phyloP scores from a whole-genome alignment of 768 basidiomycete genomes.

The Psilocybe azurescens region DNA sequence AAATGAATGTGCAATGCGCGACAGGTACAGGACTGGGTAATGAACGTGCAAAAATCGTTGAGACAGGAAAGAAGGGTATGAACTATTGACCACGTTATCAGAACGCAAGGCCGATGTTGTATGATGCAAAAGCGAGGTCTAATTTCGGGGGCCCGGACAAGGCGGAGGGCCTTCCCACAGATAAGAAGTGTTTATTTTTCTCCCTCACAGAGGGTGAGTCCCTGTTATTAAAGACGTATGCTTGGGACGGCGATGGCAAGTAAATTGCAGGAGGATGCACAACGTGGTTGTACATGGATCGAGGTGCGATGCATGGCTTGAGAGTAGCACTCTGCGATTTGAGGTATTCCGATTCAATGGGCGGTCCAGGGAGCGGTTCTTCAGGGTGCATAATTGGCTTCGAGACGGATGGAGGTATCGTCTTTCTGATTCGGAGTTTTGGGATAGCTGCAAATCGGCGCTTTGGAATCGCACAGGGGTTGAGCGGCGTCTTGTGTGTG shows the following conservation, averaged over 20 bases:
- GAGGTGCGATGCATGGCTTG: neutral
- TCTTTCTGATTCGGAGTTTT: slow-evolving; percentile 4
- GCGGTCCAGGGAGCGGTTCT: slow-evolving; percentile 19
- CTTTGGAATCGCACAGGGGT: neutral
- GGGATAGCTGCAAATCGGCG: neutral
- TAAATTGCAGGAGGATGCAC: neutral
- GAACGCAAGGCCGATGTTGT: slow-evolving; percentile 13
- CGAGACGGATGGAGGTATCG: slow-evolving; percentile 15
- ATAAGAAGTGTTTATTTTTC: neutral
- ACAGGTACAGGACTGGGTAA: neutral
- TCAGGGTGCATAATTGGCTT: slow-evolving; percentile 18
- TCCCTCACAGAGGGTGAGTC: neutral
- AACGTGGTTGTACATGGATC: neutral
- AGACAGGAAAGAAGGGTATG: neutral
- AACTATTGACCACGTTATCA: neutral
- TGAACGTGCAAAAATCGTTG: too few species aligned
- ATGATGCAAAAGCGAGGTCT: slow-evolving; percentile 2
- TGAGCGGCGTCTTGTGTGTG: neutral
- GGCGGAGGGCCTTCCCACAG: neutral
- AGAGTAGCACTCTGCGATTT: slow-evolving; percentile 1
- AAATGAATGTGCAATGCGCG: neutral
- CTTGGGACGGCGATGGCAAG: slow-evolving; percentile 3
- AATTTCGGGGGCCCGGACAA: neutral
- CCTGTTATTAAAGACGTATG: neutral
- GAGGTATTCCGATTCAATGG: slow-evolving; percentile 7